phyloP scores from a whole-genome alignment of 1,284 basidiomycete species.

The Anthracocystis setariae region DNA sequence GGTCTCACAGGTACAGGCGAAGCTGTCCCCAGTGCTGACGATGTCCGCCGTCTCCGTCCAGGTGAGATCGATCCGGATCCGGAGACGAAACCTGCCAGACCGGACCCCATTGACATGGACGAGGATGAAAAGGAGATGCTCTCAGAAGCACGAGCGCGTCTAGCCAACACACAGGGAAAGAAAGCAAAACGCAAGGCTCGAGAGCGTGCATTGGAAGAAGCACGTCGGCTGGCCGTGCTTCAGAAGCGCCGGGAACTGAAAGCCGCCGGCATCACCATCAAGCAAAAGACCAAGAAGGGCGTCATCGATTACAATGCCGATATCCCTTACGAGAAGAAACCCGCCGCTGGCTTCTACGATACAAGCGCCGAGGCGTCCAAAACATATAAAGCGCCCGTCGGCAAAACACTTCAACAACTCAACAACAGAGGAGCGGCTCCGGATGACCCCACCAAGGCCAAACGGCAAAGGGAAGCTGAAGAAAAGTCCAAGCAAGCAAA shows the following conservation, averaged over 20 bases:
- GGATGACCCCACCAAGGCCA: slow-evolving; percentile 72
- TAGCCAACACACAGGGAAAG: slow-evolving; percentile 99
- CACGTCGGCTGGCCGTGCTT: slow-evolving; percentile 88
- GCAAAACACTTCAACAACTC: slow-evolving; percentile 76
- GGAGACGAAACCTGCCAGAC: slow-evolving; percentile 95
- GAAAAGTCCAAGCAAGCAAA: slow-evolving; percentile 82
- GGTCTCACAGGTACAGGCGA: slow-evolving; percentile 83
- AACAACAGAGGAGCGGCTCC: slow-evolving; percentile 76
- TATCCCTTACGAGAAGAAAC: slow-evolving; percentile 97
- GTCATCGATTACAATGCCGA: slow-evolving; percentile 99
- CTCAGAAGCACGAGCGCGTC: slow-evolving; percentile 94
- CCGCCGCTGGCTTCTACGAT: slow-evolving; percentile 95
- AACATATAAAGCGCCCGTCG: slow-evolving; percentile 85
- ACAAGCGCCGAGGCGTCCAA: slow-evolving; percentile 94
- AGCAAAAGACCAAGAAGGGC: slow-evolving; percentile 87
- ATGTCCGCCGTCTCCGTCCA: slow-evolving; percentile 85
- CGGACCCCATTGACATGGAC: slow-evolving; percentile 99
- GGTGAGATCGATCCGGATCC: slow-evolving; percentile 99
- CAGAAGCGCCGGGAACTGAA: slow-evolving; percentile 99
- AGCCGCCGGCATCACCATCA: slow-evolving; percentile 85
- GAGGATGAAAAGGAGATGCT: slow-evolving; percentile 99
- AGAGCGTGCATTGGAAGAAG: slow-evolving; percentile 85
- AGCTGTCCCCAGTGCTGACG: slow-evolving; percentile 86
- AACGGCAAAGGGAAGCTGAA: slow-evolving; percentile 71
- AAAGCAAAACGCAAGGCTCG: slow-evolving; percentile 98